Evolutionary conservation across 805 yeast genomes (phyloP), one percentile per base, ranked within the genome.

Genomic region (Saturnispora serradocipensis): DNA sequence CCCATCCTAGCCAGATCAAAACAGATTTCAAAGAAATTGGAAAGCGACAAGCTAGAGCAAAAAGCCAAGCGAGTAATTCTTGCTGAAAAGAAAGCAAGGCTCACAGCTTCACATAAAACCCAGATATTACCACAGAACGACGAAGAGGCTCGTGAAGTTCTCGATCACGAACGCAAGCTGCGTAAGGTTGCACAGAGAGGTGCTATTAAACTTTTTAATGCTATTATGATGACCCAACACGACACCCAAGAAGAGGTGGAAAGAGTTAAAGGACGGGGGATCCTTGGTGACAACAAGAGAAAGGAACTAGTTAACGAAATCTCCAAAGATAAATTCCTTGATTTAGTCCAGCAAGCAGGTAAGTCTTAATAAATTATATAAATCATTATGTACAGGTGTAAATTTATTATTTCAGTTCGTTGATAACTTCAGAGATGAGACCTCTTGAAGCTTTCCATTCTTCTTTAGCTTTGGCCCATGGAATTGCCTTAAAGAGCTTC

Each of bases 1-100:
- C 99, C 99, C 3, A 87, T 91, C 51, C 75, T 91, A 69, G 90
- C 91, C 7, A 81, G 98, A 68, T 73, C 78, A 24, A 86, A 86
- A 61, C 86, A 84, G 58, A 73, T 76, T 42, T 55, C 82, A 48
- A 84, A 82, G 68, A 82, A 86, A 58, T 75, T 86, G 52, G 97
- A 90, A 59, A 77, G 82, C 32, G 88, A 86, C 48, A 86, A 85
- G 61, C 71, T 93, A 45, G 97, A 91, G 59, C 78, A 80, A 54
- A 86, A 88, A 65, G 98, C 97, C 10, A 82, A 80, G 61, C 75
- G 84, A 57, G 78, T 82, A 20, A 55, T 91, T 16, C 67, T 80
- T 13, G 75, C 77, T 2, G 98, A 93, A 62, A 86, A 83, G 73
- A 84, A 80, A 62, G 78, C 74, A 50, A 66, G 75, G 45, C 73